Evolutionary conservation across 1,139 yeast species (phyloP).

Genomic region (Sugiyamaella grinbergsii): DNA sequence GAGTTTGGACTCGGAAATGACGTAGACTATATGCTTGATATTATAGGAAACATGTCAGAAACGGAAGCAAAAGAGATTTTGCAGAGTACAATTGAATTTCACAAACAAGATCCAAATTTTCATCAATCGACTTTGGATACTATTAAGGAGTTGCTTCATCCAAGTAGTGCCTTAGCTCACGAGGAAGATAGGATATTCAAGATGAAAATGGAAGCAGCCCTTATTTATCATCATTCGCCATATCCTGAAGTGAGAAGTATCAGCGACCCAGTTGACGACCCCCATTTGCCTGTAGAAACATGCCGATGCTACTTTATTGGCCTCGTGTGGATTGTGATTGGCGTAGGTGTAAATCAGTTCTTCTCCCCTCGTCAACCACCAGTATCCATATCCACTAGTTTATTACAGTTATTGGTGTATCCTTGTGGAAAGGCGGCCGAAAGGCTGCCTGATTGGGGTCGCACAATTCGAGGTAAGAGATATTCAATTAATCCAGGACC

Average conservation of each 20-base stretch:
- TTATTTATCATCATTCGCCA: constrained; percentile 52
- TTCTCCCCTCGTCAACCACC: constrained; percentile 58
- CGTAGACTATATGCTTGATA: constrained; percentile 45
- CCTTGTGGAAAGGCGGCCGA: constrained; percentile 50
- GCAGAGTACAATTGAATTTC: constrained; percentile 46
- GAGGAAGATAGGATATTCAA: constrained; percentile 33
- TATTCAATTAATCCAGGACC: constrained; percentile 58
- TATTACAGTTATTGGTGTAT: constrained; percentile 59
- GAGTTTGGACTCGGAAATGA: constrained; percentile 16
- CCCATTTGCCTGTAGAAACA: constrained; percentile 51
- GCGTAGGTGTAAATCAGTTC: constrained; percentile 59
- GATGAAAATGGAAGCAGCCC: constrained; percentile 45
- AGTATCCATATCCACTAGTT: constrained; percentile 49
- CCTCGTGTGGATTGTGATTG: constrained; percentile 57
- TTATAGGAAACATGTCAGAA: constrained; percentile 44
- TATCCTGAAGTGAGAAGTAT: constrained; percentile 55
- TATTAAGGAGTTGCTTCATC: constrained; percentile 25
- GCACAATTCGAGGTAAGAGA: constrained; percentile 46
- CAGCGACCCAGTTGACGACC: constrained; percentile 51
- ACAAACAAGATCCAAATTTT: constrained; percentile 55
- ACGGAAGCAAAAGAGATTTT: constrained; percentile 51
- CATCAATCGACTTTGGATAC: constrained; percentile 38
- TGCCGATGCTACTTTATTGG: constrained; percentile 53
- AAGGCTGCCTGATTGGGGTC: constrained; percentile 53
- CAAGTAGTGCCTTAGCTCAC: constrained; percentile 40